Base-by-base conservation (phyloP, 2,329 filamentous ascomycete genomes). In the Fusarium sp. region DNA sequence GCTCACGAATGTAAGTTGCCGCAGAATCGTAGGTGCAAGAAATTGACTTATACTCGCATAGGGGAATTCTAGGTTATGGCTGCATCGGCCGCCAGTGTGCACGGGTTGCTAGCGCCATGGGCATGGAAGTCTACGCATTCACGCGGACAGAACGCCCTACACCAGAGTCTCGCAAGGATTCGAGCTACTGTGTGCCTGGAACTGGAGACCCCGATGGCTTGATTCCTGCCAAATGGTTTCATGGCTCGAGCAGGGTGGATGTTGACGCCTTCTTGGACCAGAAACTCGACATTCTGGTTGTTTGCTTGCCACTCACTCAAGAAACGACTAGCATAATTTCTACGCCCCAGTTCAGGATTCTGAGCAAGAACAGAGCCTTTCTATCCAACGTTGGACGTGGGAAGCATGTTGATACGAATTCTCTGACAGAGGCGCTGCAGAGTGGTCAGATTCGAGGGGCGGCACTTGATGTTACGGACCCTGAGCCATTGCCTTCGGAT, bases 81-180 rank as follows among this genome's bases (percentile, higher is more conserved):
- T 80, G 82, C 42, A 86, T 87, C 50, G 85, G 85, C 5, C 80
- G 85, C 3, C 84, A 86, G 57, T 77, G 76, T 59, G 85, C 82
- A 6, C 79, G 82, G 6, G 84, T 92, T 10, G 87, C 87, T 5
- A 83, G 85, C n/a, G 89, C 89, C 6, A 80, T 92, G 77, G 92
- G 92, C 6, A 92, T 92, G 88, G 84, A 89, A 52, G 87, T 94
- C 2, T 85, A 92, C 74, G 92, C 91, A 2, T 93, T 91, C 80
- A 93, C 92, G 0, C 88, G 89, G 0, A 87, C 85, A 2, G 88
- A 90, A 1, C 88, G 89, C 40, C 76, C 84, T 2, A 93, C 91
- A 0, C 85, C 88, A 0, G 89, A 90, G 64, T 89, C 88, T 14
- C 87, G 58, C 10, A 52, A 61, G 11, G 64, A 66, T n/a, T 24